Conservation (phyloP, 1,284 basidiomycete genomes). For the Ustilago nuda region DNA sequence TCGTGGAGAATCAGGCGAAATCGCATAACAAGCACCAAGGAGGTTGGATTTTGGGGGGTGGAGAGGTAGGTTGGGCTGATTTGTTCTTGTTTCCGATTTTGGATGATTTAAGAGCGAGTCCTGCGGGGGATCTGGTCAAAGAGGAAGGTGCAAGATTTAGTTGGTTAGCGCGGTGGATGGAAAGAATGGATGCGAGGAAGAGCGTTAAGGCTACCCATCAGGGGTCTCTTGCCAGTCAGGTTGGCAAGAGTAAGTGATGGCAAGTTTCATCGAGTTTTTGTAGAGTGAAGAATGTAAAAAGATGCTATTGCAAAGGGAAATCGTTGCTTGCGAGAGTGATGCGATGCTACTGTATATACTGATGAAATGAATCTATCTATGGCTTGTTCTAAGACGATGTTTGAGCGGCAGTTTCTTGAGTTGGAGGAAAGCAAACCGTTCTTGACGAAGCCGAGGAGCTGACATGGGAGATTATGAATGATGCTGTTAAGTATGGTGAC, state of each 20-base stretch:
- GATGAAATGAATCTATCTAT: too few relatives aligned
- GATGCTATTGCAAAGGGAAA: not conserved
- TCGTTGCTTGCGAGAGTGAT: not conserved
- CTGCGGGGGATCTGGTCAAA: slow-evolving; percentile 12
- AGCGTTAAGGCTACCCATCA: slow-evolving; percentile 24
- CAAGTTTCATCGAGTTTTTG: not conserved
- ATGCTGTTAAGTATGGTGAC: not conserved
- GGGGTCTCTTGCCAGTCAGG: slow-evolving; percentile 13
- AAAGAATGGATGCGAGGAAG: slow-evolving; percentile 21
- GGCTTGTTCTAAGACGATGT: not conserved
- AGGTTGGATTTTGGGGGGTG: slow-evolving; percentile 22
- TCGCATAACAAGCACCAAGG: not conserved
- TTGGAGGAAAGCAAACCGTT: too few relatives aligned
- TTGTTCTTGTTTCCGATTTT: slow-evolving; percentile 49
- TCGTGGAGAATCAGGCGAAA: slow-evolving; percentile 29
- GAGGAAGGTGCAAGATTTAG: slow-evolving; percentile 26
- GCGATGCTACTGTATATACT: not conserved
- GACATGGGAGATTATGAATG: not conserved
- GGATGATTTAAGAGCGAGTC: slow-evolving; percentile 29
- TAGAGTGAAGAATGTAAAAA: not conserved
- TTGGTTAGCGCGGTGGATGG: slow-evolving; percentile 27
- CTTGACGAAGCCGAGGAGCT: too few relatives aligned
- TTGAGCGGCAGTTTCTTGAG: not conserved
- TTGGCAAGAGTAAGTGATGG: slow-evolving; percentile 2
- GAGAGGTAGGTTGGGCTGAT: slow-evolving; percentile 36